Base-by-base conservation (phyloP, 78 protist genomes). In the Creolimax fragrantissima region DNA sequence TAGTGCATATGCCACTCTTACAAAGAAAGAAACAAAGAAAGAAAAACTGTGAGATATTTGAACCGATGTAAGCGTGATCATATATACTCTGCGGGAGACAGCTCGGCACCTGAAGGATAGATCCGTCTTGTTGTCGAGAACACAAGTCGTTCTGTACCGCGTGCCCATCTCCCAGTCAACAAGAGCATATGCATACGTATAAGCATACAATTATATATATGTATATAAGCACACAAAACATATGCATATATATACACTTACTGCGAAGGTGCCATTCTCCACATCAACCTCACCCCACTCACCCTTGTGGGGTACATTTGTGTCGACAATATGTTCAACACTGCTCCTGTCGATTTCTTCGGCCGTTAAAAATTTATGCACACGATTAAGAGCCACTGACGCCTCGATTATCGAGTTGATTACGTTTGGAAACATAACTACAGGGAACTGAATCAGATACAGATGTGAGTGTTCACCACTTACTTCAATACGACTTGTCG, bases 361-460 rank as follows among this genome's bases (percentile, higher is more conserved):
- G 43, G 2, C 44, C 3, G 91, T 6, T 3, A 96, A 89, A 94
- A 94, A 96, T 24, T 3, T 66, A 84, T 43, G 83, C 43, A 97
- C 85, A 45, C 98, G 96, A 7, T 58, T 36, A 90, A 94, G 83
- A 17, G 97, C 89, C 42, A 97, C 97, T 6, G 35, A 45, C 11
- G 96, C 96, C 36, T 96, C 96, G 85, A 95, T 95, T 3, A 93
- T 4, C n/a, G 74, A 58, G 74, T 58, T 58, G 74, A 58, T 58
- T 1, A 58, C 74, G 24, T 58, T 58, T 17, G 74, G 74, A 58
- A 58, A 58, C 74, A 58, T 58, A 24, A 24, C 74, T 24, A 58
- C 74, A 24, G 74, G 74, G 24, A 58, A 58, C 74, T 58, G 74
- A n/a, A n/a, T n/a, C n/a, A n/a, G n/a, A n/a, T n/a, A n/a, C n/a